Base-by-base conservation (phyloP, 768 basidiomycete species). In the Wakefieldia striispora region DNA sequence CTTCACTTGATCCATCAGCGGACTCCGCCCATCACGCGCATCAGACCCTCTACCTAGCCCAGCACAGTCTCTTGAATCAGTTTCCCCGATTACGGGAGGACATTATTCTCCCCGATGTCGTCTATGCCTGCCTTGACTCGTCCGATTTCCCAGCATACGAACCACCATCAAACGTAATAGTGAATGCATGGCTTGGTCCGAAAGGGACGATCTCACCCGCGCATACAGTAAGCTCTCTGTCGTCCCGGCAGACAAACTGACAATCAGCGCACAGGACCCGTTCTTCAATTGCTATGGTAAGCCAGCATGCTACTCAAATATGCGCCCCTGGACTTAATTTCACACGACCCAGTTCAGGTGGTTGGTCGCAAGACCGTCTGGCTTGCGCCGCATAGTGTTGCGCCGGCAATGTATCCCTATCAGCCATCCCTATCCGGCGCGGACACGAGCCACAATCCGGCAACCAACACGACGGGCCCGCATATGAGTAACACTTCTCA, bases 211-310 rank as follows among this genome's bases (percentile, higher is more conserved):
- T 86, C 11, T 91, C 91, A 9, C 95, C 95, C 2, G 91, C 95
- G 0, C 97, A 99, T 69, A 92, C 85, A 6, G 83, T 81, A 62
- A 50, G 91, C 83, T 10, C 1, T 54, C 23, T 66, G 60, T 26
- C 29, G 20, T 44, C 45, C n/a, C 50, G 39, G 41, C 36, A 24
- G 38, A 29, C 38, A 27, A 31, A 16, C 26, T 21, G 33, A 49
- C 33, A 38, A 19, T 56, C 24, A 47, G 24, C 46, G 43, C 53
- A 12, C 29, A 95, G 92, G 95, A 99, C 62, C 95, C 95, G 3
- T 97, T 85, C 69, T 91, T 81, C 71, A 99, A 99, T 65, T 78
- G 87, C 54, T 98, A 91, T 65, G 83, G 93, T 93, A 68, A 55
- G 75, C 40, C 51, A 42, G 19, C 35, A 35, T 41, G 40, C 17